Evolutionary conservation across 2,329 filamentous ascomycete genomes (phyloP), one percentile per base, ranked within the genome.

Genomic region (Chalaropsis ovoidea): DNA sequence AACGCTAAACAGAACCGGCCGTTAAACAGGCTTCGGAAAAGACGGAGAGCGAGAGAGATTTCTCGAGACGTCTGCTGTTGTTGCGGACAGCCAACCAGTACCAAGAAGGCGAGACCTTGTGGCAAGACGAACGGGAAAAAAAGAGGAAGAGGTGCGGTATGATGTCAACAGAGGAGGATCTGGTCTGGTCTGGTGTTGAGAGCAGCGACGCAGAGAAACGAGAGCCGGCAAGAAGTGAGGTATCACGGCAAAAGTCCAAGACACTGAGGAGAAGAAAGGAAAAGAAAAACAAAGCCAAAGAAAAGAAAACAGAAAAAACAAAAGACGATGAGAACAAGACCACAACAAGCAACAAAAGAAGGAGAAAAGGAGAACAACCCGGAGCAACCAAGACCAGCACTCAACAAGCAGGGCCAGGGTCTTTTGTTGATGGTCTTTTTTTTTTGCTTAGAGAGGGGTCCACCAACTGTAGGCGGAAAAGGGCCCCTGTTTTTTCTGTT

Each of bases 401-500:
- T 58, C 31, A 39, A 39, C 27, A 58, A 58, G 35, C 39, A 62
- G 60, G 60, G 54, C 54, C 54, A 62, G 43, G 60, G 60, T 62
- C 60, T 27, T 62, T 62, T 62, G 54, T 35, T 58, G 54, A 31
- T 64, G 47, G 52, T 64, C 41, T 52, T 39, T 41, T 39, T 63
- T 63, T 63, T 63, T 45, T 22, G 5, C 47, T 49, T 35, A 27
- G 24, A 64, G 47, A 63, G 31, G 42, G 42, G 27, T 64, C 27
- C 54, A 39, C 15, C 31, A 19, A 49, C 10, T 19, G 15, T 31
- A 56, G 52, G 2, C 17, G 24, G 27, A 58, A 58, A 39, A 39
- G 31, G 13, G 54, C 54, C 54, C 27, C 27, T 58, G 27, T 58
- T 39, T 58, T 58, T 27, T 58, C n/a, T 58, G 31, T 58, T 39